Conservation (phyloP, 176 grass and related monocot species). For the Rhynchospora breviuscula region DNA sequence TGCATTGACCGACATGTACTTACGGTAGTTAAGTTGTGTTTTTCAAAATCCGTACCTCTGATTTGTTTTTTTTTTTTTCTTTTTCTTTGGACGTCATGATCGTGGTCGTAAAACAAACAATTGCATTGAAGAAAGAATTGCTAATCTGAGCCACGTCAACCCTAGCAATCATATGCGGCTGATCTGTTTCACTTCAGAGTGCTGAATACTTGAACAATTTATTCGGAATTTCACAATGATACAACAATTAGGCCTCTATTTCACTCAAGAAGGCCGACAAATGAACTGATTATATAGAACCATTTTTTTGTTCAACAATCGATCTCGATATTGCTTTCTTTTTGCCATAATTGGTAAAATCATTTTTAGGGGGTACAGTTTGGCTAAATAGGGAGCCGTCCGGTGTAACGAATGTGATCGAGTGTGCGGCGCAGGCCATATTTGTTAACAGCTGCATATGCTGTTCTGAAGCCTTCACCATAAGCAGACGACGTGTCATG, state of each 20-base stretch:
- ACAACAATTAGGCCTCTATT: neutral
- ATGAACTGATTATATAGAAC: neutral
- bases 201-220: neutral
- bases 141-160: neutral
- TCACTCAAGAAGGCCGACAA: neutral
- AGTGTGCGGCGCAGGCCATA: conserved; percentile 69
- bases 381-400: conserved; percentile 43
- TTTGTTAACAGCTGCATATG: conserved; percentile 61
- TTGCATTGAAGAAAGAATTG: neutral
- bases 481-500: conserved; percentile 74
- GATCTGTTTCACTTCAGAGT: neutral
- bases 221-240: neutral
- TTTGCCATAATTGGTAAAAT: neutral
- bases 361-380: neutral
- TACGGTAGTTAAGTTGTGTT: neutral
- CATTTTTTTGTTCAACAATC: neutral
- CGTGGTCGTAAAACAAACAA: neutral
- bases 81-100: no score
- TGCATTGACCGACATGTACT: neutral
- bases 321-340: neutral
- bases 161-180: neutral
- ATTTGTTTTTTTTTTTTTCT: neutral
- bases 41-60: neutral
- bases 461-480: conserved; percentile 85
- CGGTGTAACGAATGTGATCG: conserved; percentile 62